These are phyloP conservation scores for Mucor velutinosus DNA, from an alignment of 371 early-diverging fungal genomes.

Conservation along the genomic window DNA sequence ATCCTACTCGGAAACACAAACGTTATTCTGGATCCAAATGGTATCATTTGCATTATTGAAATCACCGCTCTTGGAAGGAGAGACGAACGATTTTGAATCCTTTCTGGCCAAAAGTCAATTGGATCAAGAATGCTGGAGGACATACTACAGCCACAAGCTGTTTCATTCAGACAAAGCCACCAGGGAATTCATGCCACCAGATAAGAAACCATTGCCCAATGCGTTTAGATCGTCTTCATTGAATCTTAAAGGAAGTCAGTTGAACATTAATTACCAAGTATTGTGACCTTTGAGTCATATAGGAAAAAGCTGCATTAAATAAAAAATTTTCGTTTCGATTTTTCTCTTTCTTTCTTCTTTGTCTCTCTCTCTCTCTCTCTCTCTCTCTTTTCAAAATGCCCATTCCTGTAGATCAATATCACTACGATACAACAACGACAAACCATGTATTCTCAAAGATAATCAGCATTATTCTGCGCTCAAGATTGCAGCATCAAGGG, in stretches of 20 bases:
- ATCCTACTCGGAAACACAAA: conserved; percentile 40
- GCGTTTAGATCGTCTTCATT: conserved; percentile 46
- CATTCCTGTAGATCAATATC: conserved; percentile 13
- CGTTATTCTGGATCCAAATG: conserved; percentile 48
- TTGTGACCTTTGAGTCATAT: conserved; percentile 17
- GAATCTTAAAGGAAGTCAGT: conserved; percentile 37
- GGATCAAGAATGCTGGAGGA: conserved; percentile 34
- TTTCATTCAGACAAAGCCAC: conserved; percentile 34
- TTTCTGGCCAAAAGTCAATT: conserved; percentile 31
- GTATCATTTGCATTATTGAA: conserved; percentile 35
- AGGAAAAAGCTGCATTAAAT: not conserved
- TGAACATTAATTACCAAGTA: conserved; percentile 42
- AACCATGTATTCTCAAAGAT: not conserved
- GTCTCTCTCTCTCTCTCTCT: not conserved
- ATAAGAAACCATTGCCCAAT: conserved; percentile 43
- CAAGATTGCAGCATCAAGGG: not conserved
- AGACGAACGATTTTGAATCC: conserved; percentile 28
- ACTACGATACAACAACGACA: not conserved
- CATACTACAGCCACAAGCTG: conserved; percentile 33
- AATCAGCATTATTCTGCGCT: not conserved
- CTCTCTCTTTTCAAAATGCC: conserved; percentile 3
- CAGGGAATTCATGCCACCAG: conserved; percentile 39
- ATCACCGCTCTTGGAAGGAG: conserved; percentile 36
- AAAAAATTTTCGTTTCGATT: conserved; percentile 1
- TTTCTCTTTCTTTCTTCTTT: not conserved